Conservation (phyloP, 805 yeast species). For the Yarrowia osloensis region DNA sequence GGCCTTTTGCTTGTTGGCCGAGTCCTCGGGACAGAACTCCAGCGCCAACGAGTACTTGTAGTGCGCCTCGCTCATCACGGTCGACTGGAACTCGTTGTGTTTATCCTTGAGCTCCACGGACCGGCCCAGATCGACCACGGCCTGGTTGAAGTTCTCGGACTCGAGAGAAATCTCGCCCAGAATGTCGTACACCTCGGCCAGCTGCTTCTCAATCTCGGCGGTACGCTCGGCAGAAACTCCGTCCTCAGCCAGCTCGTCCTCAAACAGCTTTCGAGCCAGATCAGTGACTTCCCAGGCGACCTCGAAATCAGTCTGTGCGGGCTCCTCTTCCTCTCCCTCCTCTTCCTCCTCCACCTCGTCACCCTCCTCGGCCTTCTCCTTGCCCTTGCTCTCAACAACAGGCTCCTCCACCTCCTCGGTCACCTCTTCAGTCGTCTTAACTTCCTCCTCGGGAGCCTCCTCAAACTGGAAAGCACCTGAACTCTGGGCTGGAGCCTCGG, state of each 20-base stretch:
- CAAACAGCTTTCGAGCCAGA: constrained; percentile 68
- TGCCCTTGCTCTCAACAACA: constrained; percentile 40
- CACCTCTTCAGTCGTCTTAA: constrained; percentile 37
- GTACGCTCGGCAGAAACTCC: constrained; percentile 32
- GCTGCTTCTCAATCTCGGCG: constrained; percentile 48
- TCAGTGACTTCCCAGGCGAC: constrained; percentile 88
- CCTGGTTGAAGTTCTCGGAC: constrained; percentile 81
- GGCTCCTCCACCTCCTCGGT: constrained; percentile 33
- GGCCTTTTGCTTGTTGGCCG: constrained; percentile 52
- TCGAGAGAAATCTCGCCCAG: constrained; percentile 90
- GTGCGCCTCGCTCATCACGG: constrained; percentile 73
- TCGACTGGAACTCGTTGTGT: constrained; percentile 54
- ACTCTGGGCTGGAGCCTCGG: constrained; percentile 34
- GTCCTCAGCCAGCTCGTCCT: constrained; percentile 46
- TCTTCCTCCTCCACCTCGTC: constrained; percentile 33
- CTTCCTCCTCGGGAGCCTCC: constrained; percentile 36
- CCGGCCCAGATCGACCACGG: constrained; percentile 65
- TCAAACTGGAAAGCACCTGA: constrained; percentile 34
- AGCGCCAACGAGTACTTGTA: constrained; percentile 77
- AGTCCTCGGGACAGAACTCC: constrained; percentile 66
- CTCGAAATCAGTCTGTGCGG: constrained; percentile 72
- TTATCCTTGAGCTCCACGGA: constrained; percentile 57
- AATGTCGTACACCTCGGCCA: constrained; percentile 74
- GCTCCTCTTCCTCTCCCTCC: constrained; percentile 42
- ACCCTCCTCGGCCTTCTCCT: constrained; percentile 31